Conservation (phyloP, 202 grass and related monocot species). For the Saccharum hybrid region DNA sequence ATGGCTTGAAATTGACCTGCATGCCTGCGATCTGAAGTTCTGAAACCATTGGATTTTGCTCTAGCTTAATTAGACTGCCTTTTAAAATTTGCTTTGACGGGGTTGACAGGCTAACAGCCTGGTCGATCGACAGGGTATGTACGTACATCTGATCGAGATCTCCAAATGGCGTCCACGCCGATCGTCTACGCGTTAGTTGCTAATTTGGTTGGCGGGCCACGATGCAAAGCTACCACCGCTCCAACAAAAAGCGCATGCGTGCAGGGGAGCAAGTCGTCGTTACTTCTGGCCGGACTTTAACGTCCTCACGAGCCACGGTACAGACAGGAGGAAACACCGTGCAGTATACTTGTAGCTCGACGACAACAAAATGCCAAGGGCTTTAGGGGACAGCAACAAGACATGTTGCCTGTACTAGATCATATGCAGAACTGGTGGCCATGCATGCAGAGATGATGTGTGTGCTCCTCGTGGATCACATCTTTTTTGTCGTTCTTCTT, state of each 20-base stretch:
- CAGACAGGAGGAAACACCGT: background rate
- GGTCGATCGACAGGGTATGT: background rate
- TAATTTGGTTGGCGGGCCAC: background rate
- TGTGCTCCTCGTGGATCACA: conserved; percentile 39
- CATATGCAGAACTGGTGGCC: background rate
- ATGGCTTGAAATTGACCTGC: background rate
- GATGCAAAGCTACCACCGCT: background rate
- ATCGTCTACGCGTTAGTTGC: background rate
- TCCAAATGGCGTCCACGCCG: conserved; percentile 12
- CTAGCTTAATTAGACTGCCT: background rate
- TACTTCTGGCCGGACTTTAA: background rate
- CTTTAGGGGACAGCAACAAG: conserved; percentile 21
- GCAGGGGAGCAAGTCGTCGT: background rate
- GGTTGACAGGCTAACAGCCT: background rate
- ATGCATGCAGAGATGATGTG: background rate
- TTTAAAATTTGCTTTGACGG: background rate
- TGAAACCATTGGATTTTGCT: background rate
- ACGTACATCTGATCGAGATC: background rate
- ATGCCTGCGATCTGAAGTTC: background rate
- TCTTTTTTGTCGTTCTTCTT: background rate
- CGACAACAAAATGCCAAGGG: conserved; percentile 1
- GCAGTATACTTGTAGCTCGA: background rate
- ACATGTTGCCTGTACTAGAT: background rate
- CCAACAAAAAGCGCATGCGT: conserved; percentile 3
- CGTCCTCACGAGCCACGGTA: background rate